These are phyloP conservation scores for Populus hybrid DNA, from an alignment of 441 rosid genomes.

Conservation along the genomic window DNA sequence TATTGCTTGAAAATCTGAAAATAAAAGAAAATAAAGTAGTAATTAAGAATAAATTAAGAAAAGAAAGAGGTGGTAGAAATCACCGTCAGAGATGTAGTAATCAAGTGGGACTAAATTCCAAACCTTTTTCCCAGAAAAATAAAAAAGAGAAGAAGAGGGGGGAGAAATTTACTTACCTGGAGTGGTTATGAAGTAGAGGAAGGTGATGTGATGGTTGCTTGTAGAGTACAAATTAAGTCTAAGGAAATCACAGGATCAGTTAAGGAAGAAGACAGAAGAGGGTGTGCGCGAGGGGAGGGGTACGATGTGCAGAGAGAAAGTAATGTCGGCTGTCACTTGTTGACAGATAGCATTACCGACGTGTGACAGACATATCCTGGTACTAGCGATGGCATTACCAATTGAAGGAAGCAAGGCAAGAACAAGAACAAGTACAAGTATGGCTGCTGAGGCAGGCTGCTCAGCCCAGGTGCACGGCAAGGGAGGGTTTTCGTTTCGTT, in stretches of 20 bases:
- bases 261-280: slow-evolving; percentile 7
- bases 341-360: background rate
- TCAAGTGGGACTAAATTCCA: background rate
- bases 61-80: background rate
- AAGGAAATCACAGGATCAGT: slow-evolving; percentile 9
- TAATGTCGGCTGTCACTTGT: slow-evolving; percentile 23
- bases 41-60: background rate
- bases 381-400: background rate
- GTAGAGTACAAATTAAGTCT: slow-evolving; percentile 7
- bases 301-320: slow-evolving; percentile 9
- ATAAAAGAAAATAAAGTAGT: background rate
- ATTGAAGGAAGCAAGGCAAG: background rate
- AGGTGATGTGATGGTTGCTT: slow-evolving; percentile 20
- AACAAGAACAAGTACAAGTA: background rate
- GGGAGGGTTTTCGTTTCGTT: background rate
- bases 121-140: background rate
- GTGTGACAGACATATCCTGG: background rate
- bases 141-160: background rate
- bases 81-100: background rate
- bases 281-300: slow-evolving; percentile 9
- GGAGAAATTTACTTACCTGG: slow-evolving; percentile 1
- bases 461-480: background rate
- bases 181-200: background rate
- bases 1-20: background rate
- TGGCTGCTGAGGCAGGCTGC: background rate